Evolutionary conservation across 305 asterid genomes (phyloP).

Genomic region (Fraxinus angustifolia): DNA sequence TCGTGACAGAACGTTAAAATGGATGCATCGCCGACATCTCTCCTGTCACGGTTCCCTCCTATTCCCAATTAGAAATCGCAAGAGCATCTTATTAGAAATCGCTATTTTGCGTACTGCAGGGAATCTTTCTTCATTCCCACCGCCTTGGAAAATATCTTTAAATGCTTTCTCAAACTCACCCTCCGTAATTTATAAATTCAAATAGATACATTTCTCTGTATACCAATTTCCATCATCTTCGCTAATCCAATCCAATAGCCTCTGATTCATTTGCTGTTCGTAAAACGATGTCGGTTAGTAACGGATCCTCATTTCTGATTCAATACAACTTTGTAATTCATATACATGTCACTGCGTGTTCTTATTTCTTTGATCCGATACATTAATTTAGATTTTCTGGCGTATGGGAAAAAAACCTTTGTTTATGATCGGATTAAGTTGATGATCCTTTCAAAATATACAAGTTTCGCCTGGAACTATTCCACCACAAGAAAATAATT

Average conservation of each 20-base stretch:
- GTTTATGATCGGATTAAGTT: background rate
- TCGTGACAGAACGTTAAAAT: background rate
- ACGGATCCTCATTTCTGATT: background rate
- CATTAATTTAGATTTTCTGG: background rate
- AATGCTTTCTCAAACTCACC: background rate
- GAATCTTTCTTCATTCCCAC: background rate
- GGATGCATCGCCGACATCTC: background rate
- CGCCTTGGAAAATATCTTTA: background rate
- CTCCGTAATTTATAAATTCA: background rate
- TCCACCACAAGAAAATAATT: background rate
- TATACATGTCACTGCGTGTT: background rate
- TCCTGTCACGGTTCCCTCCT: background rate
- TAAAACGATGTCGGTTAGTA: background rate
- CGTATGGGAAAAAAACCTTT: background rate
- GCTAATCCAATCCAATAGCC: background rate
- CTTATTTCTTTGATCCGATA: background rate
- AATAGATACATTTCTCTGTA: background rate
- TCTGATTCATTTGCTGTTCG: background rate
- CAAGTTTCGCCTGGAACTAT: background rate
- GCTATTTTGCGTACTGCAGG: background rate
- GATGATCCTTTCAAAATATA: background rate
- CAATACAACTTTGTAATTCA: background rate
- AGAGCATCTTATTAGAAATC: background rate
- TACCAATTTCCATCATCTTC: background rate
- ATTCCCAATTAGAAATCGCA: background rate